Evolutionary conservation across 192 early-diverging fungal genomes (phyloP).

Genomic region (Pecoramyces ruminantium): DNA sequence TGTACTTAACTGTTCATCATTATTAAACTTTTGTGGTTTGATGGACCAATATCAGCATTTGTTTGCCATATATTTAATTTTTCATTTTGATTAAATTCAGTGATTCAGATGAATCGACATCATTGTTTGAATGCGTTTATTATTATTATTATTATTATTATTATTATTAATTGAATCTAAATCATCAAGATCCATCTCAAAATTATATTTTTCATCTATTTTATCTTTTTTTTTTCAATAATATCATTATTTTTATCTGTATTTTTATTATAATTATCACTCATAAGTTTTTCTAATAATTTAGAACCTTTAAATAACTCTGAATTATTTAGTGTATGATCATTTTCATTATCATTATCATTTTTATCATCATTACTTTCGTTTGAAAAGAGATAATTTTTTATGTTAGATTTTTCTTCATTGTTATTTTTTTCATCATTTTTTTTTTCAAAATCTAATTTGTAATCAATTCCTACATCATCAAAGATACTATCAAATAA

Average conservation of each 20-base stretch:
- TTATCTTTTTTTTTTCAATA: no score
- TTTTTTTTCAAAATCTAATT: slow-evolving; percentile 18
- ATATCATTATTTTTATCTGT: background rate
- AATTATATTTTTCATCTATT: background rate
- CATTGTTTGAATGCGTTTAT: no score
- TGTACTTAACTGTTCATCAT: no score
- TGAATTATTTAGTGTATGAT: background rate
- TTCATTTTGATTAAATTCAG: no score
- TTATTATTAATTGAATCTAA: background rate
- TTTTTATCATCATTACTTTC: slow-evolving; percentile 1
- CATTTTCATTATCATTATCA: slow-evolving; percentile 9
- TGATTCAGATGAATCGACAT: no score
- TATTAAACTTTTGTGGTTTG: no score
- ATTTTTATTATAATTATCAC: background rate
- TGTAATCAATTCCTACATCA: slow-evolving; percentile 64
- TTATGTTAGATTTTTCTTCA: slow-evolving; percentile 7
- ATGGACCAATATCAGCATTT: background rate
- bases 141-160: no score
- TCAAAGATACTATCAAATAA: slow-evolving; percentile 52
- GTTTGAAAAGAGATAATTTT: background rate
- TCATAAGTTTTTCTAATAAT: background rate
- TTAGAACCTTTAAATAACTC: background rate
- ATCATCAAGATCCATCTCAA: background rate
- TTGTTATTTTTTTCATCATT: background rate
- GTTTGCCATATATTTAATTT: no score